Base-by-base conservation (phyloP, 192 early-diverging fungal species). In the Rhizoclosmatium globosum region DNA sequence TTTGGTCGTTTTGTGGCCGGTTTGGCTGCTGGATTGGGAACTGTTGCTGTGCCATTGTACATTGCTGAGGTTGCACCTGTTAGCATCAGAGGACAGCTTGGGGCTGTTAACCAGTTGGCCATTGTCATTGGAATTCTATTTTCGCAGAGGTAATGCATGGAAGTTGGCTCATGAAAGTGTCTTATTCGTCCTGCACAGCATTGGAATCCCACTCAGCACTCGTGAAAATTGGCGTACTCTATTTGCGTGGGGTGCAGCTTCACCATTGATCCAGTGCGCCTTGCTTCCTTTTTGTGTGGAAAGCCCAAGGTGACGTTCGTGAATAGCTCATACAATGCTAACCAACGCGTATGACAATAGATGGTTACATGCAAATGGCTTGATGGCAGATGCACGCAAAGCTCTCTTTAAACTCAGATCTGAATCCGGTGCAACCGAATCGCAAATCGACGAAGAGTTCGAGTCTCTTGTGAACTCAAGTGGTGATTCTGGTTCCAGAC, bases 51-150 rank as follows among this genome's bases (percentile, higher is more conserved):
- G 4, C 94, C 96, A 1, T 91, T 91, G 61, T 96, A 94, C 82
- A 88, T 95, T 56, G 87, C 91, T 64, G 96, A 96, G 71, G 85
- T 92, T 21, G 87, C 92, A 3, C 93, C 96, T 2, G 81, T 88
- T 53, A 80, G 82, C 9, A 79, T 88, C n/a, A 86, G 94, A 4
- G 96, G 96, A 0, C 82, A 88, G 45, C 87, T 95, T 45, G 95
- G 95, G 38, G 87, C 91, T n/a, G 86, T 93, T 77, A 95, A 95
- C 82, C 96, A 97, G 84, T 81, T 95, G 64, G 91, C 92, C 47
- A 94, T 95, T 67, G 91, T 96, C 11, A 65, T 89, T 11, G 96
- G 96, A 23, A 89, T 97, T 72, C 85, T 97, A 41, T 73, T 91
- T 17, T 89, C 94, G 1, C 95, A 94, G 72, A 80, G 91, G 11